Percentiles rank a stretch among this genome's conserved stretches.
Conservation (phyloP, 208 protist species). For the Leptomonas seymouri region DNA sequence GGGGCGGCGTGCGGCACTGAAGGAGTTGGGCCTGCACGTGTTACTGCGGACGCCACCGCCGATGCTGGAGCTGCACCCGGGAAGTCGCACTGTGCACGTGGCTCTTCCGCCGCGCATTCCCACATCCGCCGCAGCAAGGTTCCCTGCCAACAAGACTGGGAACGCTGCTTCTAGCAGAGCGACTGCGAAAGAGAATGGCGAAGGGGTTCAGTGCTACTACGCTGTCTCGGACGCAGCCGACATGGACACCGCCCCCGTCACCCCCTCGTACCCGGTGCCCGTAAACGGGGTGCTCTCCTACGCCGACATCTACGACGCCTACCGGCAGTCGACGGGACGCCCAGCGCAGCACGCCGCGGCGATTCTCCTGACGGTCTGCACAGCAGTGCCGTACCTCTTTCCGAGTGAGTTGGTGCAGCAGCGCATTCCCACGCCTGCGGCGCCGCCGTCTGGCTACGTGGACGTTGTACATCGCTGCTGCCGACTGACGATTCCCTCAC, state of each 20-base stretch:
- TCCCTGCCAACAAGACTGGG: background rate
- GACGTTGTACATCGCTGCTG: slow-evolving; percentile 19
- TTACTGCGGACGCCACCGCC: slow-evolving; percentile 22
- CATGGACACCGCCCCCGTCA: background rate
- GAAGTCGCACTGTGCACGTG: slow-evolving; percentile 13
- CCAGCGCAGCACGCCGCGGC: slow-evolving; percentile 13
- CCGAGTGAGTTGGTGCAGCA: slow-evolving; percentile 14
- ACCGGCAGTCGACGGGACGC: slow-evolving; percentile 8
- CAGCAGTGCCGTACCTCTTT: slow-evolving; percentile 18
- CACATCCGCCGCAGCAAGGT: background rate
- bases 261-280: background rate
- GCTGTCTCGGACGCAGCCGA: slow-evolving; percentile 5
- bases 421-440: background rate
- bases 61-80: slow-evolving; percentile 20
- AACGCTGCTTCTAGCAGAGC: background rate
- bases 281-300: slow-evolving; percentile 1
- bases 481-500: background rate
- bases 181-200: too few relatives aligned
- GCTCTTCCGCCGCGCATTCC: slow-evolving; percentile 11
- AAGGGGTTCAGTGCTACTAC: slow-evolving; percentile 6
- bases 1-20: slow-evolving; percentile 18
- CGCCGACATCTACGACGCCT: slow-evolving; percentile 6
- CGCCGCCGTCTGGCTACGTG: slow-evolving; percentile 11
- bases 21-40: slow-evolving; percentile 18
- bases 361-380: background rate